These are phyloP conservation scores for Melampsora larici-populina DNA, from an alignment of 1,284 basidiomycete genomes.

Conservation along the genomic window DNA sequence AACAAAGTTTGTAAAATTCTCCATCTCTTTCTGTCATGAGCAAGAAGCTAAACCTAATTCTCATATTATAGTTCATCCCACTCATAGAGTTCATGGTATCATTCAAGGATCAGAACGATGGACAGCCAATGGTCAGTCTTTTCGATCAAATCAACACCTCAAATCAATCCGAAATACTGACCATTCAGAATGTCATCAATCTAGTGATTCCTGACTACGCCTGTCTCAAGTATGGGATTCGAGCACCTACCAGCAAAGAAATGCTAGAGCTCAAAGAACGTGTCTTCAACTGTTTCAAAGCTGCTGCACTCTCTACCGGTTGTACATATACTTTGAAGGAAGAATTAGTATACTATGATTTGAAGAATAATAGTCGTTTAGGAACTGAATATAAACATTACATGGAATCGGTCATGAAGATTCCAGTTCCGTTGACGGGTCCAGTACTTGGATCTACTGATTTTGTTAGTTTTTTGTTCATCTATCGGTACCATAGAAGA, in stretches of 20 bases:
- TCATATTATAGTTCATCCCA: conserved; percentile 22
- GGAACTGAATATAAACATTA: conserved; percentile 48
- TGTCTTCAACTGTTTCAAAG: conserved; percentile 53
- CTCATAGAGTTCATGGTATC: conserved; percentile 54
- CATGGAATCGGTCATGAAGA: conserved; percentile 47
- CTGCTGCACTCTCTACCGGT: conserved; percentile 54
- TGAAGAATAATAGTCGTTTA: conserved; percentile 49
- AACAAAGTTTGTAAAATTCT: conserved; percentile 65
- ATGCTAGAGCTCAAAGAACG: conserved; percentile 48
- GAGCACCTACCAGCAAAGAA: conserved; percentile 51
- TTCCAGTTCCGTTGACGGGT: conserved; percentile 45
- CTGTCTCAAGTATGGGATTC: conserved; percentile 52
- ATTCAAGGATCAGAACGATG: conserved; percentile 54
- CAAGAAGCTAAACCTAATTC: conserved; percentile 1
- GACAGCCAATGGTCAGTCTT: conserved; percentile 48
- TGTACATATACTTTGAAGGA: conserved; percentile 51
- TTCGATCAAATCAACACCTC: background rate
- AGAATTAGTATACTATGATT: conserved; percentile 52
- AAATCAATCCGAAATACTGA: background rate
- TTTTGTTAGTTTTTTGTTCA: conserved; percentile 49
- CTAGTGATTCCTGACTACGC: conserved; percentile 54
- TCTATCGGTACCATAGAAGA: background rate
- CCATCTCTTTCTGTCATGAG: conserved; percentile 55
- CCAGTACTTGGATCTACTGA: conserved; percentile 50
- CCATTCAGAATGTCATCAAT: conserved; percentile 8